Conservation (phyloP, 768 basidiomycete species). For the Multifurca ochricompacta region DNA sequence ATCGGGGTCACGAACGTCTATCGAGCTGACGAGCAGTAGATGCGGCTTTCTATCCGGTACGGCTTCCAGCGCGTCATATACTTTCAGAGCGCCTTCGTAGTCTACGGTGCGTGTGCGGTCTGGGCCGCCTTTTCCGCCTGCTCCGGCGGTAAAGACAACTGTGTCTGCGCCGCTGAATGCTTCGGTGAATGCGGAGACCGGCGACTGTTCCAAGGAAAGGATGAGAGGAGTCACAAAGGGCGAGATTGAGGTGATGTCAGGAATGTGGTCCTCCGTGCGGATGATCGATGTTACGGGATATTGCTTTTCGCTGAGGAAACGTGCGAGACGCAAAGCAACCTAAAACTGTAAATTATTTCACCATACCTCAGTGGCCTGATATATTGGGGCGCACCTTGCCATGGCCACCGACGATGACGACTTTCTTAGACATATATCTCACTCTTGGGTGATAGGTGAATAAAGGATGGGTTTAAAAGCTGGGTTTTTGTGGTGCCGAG, state of each 20-base stretch:
- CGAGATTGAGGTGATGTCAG: slow-evolving; percentile 37
- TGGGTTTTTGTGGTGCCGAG: too few species aligned
- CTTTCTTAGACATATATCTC: slow-evolving; percentile 25
- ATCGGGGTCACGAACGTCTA: slow-evolving; percentile 47
- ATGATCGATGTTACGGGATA: slow-evolving; percentile 50
- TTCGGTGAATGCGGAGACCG: slow-evolving; percentile 37
- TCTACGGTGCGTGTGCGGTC: slow-evolving; percentile 50
- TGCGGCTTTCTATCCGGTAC: slow-evolving; percentile 42
- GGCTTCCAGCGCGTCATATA: slow-evolving; percentile 58
- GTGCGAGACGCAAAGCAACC: slow-evolving; percentile 43
- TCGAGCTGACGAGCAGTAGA: slow-evolving; percentile 50
- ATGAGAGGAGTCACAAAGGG: slow-evolving; percentile 39
- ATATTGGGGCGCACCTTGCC: slow-evolving; percentile 32
- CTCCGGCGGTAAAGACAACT: slow-evolving; percentile 38
- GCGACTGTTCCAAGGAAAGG: slow-evolving; percentile 48
- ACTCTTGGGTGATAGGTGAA: not conserved
- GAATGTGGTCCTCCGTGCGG: slow-evolving; percentile 38
- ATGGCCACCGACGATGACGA: slow-evolving; percentile 47
- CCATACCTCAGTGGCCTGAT: too few species aligned
- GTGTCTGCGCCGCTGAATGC: slow-evolving; percentile 34
- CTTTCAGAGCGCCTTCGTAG: slow-evolving; percentile 58
- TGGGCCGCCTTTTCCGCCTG: slow-evolving; percentile 51
- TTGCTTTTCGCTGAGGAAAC: slow-evolving; percentile 34
- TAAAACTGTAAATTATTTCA: too few species aligned
- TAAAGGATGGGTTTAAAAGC: too few species aligned